Evolutionary conservation across 2,329 filamentous ascomycete genomes (phyloP).

Genomic region (Alternaria postmessia): DNA sequence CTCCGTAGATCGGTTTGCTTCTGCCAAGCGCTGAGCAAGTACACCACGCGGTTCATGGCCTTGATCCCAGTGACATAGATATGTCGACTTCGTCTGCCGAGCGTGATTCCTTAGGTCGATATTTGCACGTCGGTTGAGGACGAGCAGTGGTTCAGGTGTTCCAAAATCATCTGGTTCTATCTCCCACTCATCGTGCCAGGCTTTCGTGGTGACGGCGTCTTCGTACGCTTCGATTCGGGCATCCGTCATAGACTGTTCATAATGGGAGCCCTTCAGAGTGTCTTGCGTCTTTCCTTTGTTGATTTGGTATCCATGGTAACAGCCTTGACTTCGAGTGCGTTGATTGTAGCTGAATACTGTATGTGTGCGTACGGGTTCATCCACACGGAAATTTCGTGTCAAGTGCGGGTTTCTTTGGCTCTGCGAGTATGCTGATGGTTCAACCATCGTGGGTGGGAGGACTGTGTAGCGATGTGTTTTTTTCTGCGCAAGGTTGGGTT

Average conservation of each 20-base stretch:
- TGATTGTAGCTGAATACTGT: not conserved
- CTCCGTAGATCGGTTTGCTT: not conserved
- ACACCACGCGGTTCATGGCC: conserved; percentile 13
- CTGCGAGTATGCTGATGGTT: not conserved
- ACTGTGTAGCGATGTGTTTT: not conserved
- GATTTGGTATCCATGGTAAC: not conserved
- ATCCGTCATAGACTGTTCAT: not conserved
- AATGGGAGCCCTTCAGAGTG: not conserved
- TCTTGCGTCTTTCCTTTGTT: not conserved
- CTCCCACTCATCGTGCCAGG: conserved; percentile 17
- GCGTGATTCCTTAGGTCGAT: conserved; percentile 12
- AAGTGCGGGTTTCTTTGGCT: not conserved
- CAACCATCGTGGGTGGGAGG: not conserved
- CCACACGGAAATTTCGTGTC: not conserved
- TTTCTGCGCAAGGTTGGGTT: not conserved
- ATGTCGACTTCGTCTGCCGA: not conserved
- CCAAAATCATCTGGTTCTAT: conserved; percentile 4
- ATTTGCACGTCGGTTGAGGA: conserved; percentile 10
- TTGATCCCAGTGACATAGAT: conserved; percentile 13
- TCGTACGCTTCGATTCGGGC: not conserved
- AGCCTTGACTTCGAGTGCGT: not conserved
- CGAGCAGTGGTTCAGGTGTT: not conserved
- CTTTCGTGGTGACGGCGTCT: conserved; percentile 1
- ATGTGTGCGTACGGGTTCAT: not conserved
- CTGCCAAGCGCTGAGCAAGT: conserved; percentile 4